phyloP scores from a whole-genome alignment of 306 rosid species.

The Cicer chorassanicum region DNA sequence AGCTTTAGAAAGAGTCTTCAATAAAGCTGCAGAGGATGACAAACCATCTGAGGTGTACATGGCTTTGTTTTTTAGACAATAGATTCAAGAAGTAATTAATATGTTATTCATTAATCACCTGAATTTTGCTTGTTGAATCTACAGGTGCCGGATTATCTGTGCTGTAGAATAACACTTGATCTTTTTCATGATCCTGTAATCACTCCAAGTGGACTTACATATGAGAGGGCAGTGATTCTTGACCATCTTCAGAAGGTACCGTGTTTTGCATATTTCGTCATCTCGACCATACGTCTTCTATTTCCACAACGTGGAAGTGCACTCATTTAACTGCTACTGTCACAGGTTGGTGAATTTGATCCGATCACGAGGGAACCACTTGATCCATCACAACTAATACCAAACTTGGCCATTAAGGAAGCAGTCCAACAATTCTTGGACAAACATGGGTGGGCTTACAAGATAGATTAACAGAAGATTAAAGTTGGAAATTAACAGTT shows the following conservation, averaged over 20 bases:
- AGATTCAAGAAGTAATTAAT: slow-evolving; percentile 1
- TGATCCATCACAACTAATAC: slow-evolving; percentile 57
- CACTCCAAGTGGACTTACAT: slow-evolving; percentile 87
- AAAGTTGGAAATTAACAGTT: slow-evolving; percentile 22
- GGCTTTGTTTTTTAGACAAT: not conserved
- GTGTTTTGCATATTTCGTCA: slow-evolving; percentile 37
- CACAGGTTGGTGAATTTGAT: slow-evolving; percentile 85
- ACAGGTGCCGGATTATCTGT: slow-evolving; percentile 88
- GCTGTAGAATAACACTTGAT: slow-evolving; percentile 89
- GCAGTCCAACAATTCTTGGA: slow-evolving; percentile 80
- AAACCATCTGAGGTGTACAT: slow-evolving; percentile 65
- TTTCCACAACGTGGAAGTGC: not conserved
- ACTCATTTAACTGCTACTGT: slow-evolving; percentile 25
- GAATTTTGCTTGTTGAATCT: slow-evolving; percentile 31
- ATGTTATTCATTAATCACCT: slow-evolving; percentile 7
- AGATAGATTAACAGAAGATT: slow-evolving; percentile 51
- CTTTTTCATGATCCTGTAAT: slow-evolving; percentile 94
- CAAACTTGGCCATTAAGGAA: slow-evolving; percentile 82
- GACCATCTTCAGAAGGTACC: slow-evolving; percentile 86
- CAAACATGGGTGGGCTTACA: slow-evolving; percentile 91
- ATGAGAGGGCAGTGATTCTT: slow-evolving; percentile 87
- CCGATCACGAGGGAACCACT: slow-evolving; percentile 82
- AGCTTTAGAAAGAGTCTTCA: slow-evolving; percentile 61
- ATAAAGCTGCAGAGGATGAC: slow-evolving; percentile 68
- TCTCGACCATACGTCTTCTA: not conserved